Conservation (phyloP, 805 yeast species). For the Ogataea naganishii region DNA sequence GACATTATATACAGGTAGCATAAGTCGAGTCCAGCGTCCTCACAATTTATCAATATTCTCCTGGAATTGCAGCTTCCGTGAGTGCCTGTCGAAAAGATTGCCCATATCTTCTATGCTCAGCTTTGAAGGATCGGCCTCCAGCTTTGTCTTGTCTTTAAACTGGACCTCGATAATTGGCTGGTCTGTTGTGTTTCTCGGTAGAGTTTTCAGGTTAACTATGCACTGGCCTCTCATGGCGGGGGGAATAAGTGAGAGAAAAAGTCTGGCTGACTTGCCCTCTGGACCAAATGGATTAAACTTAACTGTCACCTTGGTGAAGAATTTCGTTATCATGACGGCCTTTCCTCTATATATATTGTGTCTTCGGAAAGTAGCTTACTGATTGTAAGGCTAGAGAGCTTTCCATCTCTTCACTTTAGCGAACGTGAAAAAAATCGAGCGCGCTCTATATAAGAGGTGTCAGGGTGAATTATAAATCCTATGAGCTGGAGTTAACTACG, state of each 20-base stretch:
- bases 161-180: constrained; percentile 64
- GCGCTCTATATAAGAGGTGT: too few relatives aligned
- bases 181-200: constrained; percentile 33
- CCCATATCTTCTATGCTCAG: constrained; percentile 53
- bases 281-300: constrained; percentile 70
- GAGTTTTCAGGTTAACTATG: constrained; percentile 54
- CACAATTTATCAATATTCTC: constrained; percentile 45
- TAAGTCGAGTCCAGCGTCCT: neutral
- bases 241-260: constrained; percentile 74
- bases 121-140: constrained; percentile 57
- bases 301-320: constrained; percentile 68
- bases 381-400: too few relatives aligned
- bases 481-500: too few relatives aligned
- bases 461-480: too few relatives aligned
- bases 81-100: constrained; percentile 68
- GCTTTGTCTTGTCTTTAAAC: constrained; percentile 68
- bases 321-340: constrained; percentile 73
- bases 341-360: too few relatives aligned
- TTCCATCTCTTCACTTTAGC: too few relatives aligned
- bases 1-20: neutral
- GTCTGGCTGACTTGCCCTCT: constrained; percentile 73
- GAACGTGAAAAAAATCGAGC: too few relatives aligned
- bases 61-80: constrained; percentile 66
- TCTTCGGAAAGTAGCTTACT: too few relatives aligned
- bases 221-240: constrained; percentile 58